Base-by-base conservation (phyloP, 129 eudicot species). In the Flaveria sonorensis region DNA sequence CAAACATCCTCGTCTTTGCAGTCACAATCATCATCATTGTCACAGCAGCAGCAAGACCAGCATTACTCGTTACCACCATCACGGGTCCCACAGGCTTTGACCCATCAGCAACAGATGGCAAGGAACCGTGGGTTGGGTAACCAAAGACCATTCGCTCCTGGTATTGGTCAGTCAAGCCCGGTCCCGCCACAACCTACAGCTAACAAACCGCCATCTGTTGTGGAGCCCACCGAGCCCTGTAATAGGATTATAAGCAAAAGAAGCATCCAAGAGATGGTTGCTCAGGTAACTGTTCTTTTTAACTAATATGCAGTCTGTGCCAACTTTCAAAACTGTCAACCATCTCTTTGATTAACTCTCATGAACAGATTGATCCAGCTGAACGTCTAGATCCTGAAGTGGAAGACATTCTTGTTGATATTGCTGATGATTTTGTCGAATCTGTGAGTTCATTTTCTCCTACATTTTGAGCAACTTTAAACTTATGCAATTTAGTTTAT, bases 401-500 rank as follows among this genome's bases (percentile, higher is more conserved):
- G 75, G 98, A 94, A 85, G 97, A 94, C 83, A 86, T 94, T 59
- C 93, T 94, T 62, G 86, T 89, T 15, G 97, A 94, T 85, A 86
- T 91, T 71, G 98, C 97, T 62, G 98, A 94, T 39, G 96, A 94
- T 16, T 94, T 91, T 80, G 93, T 94, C 13, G 96, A 94, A 65
- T 94, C 97, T 32, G 98, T 91, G 85, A 94, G 98, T 77, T 82
- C 26, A 13, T 7, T 65, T 16, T 75, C 16, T 20, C 28, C 56
- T 79, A 21, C 43, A 63, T 20, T 36, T 60, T 28, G 14, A 45
- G 50, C 50, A 45, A 45, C 13, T 48, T 68, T 4, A 9, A 67
- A 67, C 28, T 68, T 45, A 21, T 68, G 73, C 73, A 43, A 68
- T 36, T 39, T 53, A 24, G 21, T 63, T 30, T 28, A 62, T 13